phyloP scores from a whole-genome alignment of 2,329 filamentous ascomycete genomes.

The Cytospora piceicola region DNA sequence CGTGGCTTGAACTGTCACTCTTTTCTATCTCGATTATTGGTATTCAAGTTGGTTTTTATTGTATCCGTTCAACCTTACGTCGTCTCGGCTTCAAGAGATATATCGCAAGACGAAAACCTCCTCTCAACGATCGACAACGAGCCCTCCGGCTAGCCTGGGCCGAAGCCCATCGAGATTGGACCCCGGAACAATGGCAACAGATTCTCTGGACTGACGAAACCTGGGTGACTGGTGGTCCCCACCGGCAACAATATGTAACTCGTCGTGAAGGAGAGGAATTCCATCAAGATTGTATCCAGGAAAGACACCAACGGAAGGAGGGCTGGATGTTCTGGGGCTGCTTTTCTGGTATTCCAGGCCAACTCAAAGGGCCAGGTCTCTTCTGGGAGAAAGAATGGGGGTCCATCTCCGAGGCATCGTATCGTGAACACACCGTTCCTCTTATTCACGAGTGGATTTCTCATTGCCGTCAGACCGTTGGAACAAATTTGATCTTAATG shows the following conservation, averaged over 20 bases:
- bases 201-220: neutral
- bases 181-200: neutral
- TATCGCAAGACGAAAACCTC: neutral
- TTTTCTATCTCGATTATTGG: neutral
- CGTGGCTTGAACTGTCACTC: neutral
- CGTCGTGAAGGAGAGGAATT: neutral
- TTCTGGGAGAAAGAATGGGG: slow-evolving; percentile 3
- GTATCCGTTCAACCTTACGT: neutral
- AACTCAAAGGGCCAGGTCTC: neutral
- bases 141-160: neutral
- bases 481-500: neutral
- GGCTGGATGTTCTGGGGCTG: neutral
- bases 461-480: neutral
- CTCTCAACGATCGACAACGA: neutral
- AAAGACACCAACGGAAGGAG: neutral
- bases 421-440: neutral
- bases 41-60: neutral
- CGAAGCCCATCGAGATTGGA: neutral
- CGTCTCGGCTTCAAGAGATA: neutral
- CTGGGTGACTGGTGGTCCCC: neutral
- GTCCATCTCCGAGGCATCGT: neutral
- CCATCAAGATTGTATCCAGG: neutral
- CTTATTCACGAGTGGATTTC: neutral
- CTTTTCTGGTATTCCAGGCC: neutral
- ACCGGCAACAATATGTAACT: neutral